These are phyloP conservation scores for Silene conica DNA, from an alignment of 148 eudicot genomes.

Conservation along the genomic window DNA sequence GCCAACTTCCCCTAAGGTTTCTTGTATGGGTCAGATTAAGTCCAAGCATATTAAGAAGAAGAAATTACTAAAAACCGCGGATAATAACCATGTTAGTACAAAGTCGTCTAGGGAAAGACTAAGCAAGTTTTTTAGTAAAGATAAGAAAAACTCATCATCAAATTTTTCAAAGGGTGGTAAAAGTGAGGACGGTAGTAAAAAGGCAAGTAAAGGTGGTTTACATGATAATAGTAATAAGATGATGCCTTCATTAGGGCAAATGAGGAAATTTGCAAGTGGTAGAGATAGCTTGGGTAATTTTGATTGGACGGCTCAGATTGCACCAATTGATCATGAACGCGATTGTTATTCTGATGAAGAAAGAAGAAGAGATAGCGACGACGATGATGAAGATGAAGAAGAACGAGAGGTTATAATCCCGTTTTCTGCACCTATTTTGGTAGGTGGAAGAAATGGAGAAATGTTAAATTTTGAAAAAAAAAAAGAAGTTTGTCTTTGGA, in stretches of 20 bases:
- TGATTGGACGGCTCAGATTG: constrained; percentile 69
- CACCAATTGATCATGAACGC: constrained; percentile 32
- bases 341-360: constrained; percentile 46
- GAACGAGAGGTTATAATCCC: constrained; percentile 41
- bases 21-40: constrained; percentile 92
- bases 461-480: constrained; percentile 35
- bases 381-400: constrained; percentile 30
- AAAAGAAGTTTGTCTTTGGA: constrained; percentile 86
- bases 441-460: constrained; percentile 24
- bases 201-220: no score
- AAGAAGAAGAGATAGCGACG: constrained; percentile 20
- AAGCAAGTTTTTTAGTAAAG: constrained; percentile 9
- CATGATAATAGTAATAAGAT: not conserved
- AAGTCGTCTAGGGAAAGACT: constrained; percentile 1
- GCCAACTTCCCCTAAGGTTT: constrained; percentile 82
- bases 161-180: no score
- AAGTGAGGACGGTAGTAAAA: not conserved
- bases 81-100: not conserved
- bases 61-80: no score
- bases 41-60: constrained; percentile 37
- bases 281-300: constrained; percentile 46
- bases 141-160: no score
- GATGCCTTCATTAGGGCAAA: constrained; percentile 46
- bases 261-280: constrained; percentile 74
- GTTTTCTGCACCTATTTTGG: constrained; percentile 55